A percentile compares a stretch with the other conserved stretches of the same genome.
Conservation (phyloP, 257 asterid species). For the Jaltomata sinuosa region DNA sequence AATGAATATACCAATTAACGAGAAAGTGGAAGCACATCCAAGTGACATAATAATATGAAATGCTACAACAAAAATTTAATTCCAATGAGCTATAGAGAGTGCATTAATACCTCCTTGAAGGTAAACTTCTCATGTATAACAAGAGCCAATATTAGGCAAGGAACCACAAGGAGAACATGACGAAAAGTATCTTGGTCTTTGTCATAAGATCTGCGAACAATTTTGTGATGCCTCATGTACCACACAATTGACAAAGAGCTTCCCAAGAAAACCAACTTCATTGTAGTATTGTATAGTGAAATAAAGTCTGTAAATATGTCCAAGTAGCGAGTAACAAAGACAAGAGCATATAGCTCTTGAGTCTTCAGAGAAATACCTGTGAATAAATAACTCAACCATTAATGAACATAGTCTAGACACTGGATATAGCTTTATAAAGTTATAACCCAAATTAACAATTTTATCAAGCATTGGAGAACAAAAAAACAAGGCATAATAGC, state of each 20-base stretch:
- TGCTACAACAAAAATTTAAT: neutral
- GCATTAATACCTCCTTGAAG: constrained; percentile 48
- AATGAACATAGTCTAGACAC: neutral
- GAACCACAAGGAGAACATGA: constrained; percentile 56
- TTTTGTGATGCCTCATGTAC: constrained; percentile 77
- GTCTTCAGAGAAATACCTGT: constrained; percentile 83
- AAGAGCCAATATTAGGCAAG: constrained; percentile 63
- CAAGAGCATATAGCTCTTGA: constrained; percentile 76
- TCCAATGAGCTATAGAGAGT: neutral
- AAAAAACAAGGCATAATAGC: neutral
- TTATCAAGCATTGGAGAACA: neutral
- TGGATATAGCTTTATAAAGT: neutral
- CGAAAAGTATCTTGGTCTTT: constrained; percentile 89
- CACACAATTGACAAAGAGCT: constrained; percentile 81
- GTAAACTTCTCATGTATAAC: constrained; percentile 60
- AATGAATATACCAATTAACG: neutral
- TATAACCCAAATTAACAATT: neutral
- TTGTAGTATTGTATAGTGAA: constrained; percentile 65
- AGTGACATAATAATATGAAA: neutral
- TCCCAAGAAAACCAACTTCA: constrained; percentile 81
- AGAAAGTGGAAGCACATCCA: neutral
- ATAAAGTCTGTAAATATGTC: constrained; percentile 64
- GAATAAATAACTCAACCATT: constrained; percentile 6
- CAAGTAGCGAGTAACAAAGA: constrained; percentile 79
- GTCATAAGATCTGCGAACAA: constrained; percentile 81